A percentile compares a stretch with the other conserved stretches of the same genome.
phyloP scores from a whole-genome alignment of 495 filamentous ascomycete species.

The Bryoglossum gracile region DNA sequence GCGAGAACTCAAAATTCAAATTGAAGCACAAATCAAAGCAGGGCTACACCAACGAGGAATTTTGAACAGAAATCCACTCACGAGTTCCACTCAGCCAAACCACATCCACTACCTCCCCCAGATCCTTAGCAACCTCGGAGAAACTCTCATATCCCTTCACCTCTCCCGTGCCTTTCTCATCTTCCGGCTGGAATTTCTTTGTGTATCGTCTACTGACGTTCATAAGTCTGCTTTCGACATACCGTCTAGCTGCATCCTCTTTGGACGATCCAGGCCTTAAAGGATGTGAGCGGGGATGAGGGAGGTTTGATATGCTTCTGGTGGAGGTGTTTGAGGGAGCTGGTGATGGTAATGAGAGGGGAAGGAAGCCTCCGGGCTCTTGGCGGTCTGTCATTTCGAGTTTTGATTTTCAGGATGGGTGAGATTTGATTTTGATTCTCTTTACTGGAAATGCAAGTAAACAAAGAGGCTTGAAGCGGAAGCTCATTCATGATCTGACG shows the following conservation, averaged over 20 bases:
- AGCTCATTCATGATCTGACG: too few relatives aligned
- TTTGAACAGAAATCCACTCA: slow-evolving; percentile 37
- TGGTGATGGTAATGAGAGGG: slow-evolving; percentile 17
- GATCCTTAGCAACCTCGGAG: slow-evolving; percentile 57
- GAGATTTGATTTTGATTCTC: too few relatives aligned
- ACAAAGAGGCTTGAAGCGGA: too few relatives aligned
- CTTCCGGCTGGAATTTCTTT: slow-evolving; percentile 58
- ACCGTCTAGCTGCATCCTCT: slow-evolving; percentile 66
- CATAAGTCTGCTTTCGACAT: slow-evolving; percentile 56
- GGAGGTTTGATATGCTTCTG: slow-evolving; percentile 33
- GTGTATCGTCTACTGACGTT: slow-evolving; percentile 62
- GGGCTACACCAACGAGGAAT: too few relatives aligned
- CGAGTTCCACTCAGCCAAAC: slow-evolving; percentile 79
- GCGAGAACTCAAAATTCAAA: too few relatives aligned
- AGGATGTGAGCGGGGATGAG: slow-evolving; percentile 55
- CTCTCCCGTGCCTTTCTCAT: slow-evolving; percentile 35
- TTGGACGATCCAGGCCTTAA: slow-evolving; percentile 65
- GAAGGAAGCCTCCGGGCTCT: slow-evolving; percentile 20
- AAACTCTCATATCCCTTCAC: slow-evolving; percentile 61
- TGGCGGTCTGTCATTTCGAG: too few relatives aligned
- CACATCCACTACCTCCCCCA: slow-evolving; percentile 65
- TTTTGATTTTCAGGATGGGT: too few relatives aligned
- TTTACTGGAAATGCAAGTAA: too few relatives aligned
- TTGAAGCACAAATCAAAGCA: too few relatives aligned
- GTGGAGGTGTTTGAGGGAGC: slow-evolving; percentile 17